These are phyloP conservation scores for Tuctoria greenei DNA, from an alignment of 176 grass and related monocot genomes.

Conservation along the genomic window DNA sequence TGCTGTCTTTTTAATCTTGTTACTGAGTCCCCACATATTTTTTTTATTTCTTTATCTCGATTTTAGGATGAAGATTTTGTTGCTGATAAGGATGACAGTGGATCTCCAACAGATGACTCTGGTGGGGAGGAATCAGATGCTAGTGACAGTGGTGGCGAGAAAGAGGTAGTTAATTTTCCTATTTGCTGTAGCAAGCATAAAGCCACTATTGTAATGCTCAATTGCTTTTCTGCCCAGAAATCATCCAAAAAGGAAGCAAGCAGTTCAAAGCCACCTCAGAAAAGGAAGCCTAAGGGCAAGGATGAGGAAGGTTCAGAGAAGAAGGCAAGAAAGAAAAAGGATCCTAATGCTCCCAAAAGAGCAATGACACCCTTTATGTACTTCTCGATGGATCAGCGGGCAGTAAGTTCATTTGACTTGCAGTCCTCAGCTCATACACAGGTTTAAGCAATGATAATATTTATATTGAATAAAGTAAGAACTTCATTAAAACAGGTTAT, in stretches of 20 bases:
- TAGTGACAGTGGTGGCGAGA: slow-evolving; percentile 78
- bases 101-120: slow-evolving; percentile 97
- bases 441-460: not conserved
- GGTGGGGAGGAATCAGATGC: slow-evolving; percentile 84
- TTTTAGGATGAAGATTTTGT: slow-evolving; percentile 98
- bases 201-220: slow-evolving; percentile 13
- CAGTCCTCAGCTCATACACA: not conserved
- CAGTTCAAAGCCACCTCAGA: slow-evolving; percentile 64
- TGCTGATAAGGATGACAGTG: slow-evolving; percentile 87
- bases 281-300: slow-evolving; percentile 71
- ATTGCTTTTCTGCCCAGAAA: slow-evolving; percentile 51
- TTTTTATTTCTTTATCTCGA: slow-evolving; percentile 19
- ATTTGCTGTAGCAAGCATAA: slow-evolving; percentile 15
- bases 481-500: not conserved
- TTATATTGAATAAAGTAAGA: not conserved
- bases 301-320: slow-evolving; percentile 83
- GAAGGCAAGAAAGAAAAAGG: slow-evolving; percentile 90
- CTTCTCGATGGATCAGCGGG: slow-evolving; percentile 91
- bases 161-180: slow-evolving; percentile 55
- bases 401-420: slow-evolving; percentile 48
- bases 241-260: slow-evolving; percentile 72
- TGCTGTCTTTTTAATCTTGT: slow-evolving; percentile 27
- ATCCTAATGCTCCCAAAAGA: slow-evolving; percentile 96
- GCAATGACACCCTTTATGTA: slow-evolving; percentile 94
- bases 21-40: not conserved